A percentile compares a stretch with the other conserved stretches of the same genome.
These are phyloP conservation scores for Physaria fendleri DNA, from an alignment of 345 rosid species.

Conservation along the genomic window DNA sequence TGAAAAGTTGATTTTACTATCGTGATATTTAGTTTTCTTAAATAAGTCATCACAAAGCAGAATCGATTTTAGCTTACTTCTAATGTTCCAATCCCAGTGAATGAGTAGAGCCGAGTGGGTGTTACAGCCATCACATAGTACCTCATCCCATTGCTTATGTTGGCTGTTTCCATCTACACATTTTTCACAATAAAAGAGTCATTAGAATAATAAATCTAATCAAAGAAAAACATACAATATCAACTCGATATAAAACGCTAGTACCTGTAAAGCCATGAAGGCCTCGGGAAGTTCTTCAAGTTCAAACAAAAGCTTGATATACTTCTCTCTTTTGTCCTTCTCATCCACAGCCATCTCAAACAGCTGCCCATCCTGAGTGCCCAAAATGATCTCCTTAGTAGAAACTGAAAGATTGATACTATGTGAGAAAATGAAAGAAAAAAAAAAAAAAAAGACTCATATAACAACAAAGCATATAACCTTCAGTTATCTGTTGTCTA, in stretches of 20 bases:
- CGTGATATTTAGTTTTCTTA: no score
- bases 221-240: neutral
- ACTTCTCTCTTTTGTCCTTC: conserved; percentile 94
- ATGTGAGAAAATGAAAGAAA: neutral
- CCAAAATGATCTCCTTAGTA: conserved; percentile 87
- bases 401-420: conserved; percentile 46
- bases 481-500: conserved; percentile 88
- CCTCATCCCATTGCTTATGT: conserved; percentile 60
- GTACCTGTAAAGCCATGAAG: conserved; percentile 89
- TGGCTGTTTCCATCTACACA: conserved; percentile 89
- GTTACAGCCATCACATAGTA: conserved; percentile 99
- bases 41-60: neutral
- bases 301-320: conserved; percentile 71
- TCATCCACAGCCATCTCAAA: conserved; percentile 91
- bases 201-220: neutral
- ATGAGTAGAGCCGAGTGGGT: conserved; percentile 94
- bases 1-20: no score
- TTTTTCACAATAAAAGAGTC: conserved; percentile 13
- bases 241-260: neutral
- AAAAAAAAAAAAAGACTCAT: neutral
- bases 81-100: conserved; percentile 83
- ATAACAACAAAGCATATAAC: conserved; percentile 34
- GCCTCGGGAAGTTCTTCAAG: conserved; percentile 87
- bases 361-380: conserved; percentile 90
- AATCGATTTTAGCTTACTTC: conserved; percentile 56